Evolutionary conservation across 352 stramenopile genomes (phyloP).

Genomic region (Phytopythium ostracodes): DNA sequence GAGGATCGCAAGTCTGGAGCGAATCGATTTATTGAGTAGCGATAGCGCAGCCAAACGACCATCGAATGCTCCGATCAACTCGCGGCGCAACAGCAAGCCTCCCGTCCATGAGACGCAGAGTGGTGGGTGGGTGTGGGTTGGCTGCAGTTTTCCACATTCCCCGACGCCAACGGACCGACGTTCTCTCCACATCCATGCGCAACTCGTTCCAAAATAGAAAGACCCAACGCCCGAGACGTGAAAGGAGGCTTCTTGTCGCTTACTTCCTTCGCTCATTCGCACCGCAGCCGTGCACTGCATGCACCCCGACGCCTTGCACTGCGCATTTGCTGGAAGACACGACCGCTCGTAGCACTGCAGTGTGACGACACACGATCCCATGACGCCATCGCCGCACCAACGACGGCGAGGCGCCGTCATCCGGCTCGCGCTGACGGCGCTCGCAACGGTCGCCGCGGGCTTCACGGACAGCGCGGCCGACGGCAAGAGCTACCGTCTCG

Average conservation of each 20-base stretch:
- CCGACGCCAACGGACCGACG: background rate
- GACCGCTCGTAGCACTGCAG: background rate
- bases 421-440: constrained; percentile 21
- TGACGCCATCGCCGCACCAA: background rate
- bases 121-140: background rate
- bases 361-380: background rate
- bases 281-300: background rate
- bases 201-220: background rate
- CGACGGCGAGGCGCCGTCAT: background rate
- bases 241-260: background rate
- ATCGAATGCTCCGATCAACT: no score
- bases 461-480: constrained; percentile 14
- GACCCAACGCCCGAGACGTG: background rate
- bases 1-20: no score
- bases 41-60: no score
- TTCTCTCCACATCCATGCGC: background rate
- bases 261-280: background rate
- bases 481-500: constrained; percentile 15
- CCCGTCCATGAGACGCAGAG: no score
- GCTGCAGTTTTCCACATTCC: background rate
- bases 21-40: no score
- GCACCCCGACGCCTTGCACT: background rate
- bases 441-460: constrained; percentile 16
- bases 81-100: no score
- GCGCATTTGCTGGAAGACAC: background rate